Conservation (phyloP, 116 monocot genomes). For the Phalaenopsis hybrid region DNA sequence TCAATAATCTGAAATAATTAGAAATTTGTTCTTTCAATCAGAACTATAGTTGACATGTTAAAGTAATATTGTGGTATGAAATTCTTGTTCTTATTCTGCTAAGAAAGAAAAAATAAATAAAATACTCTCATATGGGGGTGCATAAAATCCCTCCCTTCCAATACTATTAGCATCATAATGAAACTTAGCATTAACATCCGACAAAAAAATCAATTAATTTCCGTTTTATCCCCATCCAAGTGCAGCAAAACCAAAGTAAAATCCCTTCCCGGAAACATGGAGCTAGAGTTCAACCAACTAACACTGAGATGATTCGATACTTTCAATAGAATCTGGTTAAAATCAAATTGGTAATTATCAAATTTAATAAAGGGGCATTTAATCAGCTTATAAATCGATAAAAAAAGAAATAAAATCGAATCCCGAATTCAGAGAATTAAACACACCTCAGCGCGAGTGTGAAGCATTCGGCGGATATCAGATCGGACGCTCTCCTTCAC, state of each 20-base stretch:
- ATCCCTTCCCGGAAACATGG: too few species aligned
- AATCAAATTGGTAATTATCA: background rate
- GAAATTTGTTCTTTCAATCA: too few species aligned
- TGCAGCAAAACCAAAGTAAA: conserved; percentile 1
- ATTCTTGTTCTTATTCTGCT: too few species aligned
- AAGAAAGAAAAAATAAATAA: too few species aligned
- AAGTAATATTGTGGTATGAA: too few species aligned
- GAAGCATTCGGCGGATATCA: conserved; percentile 95
- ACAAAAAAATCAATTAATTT: background rate
- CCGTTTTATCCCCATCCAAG: background rate
- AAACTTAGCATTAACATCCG: background rate
- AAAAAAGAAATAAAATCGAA: background rate
- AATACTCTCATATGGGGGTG: background rate
- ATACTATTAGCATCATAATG: background rate
- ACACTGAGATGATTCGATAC: too few species aligned
- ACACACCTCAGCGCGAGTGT: conserved; percentile 78
- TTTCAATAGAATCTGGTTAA: background rate
- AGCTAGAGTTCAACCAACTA: too few species aligned
- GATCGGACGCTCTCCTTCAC: conserved; percentile 78
- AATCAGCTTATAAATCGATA: background rate
- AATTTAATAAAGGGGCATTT: background rate
- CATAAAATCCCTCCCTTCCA: background rate
- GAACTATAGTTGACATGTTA: too few species aligned
- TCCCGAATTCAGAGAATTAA: background rate
- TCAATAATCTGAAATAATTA: too few species aligned